Evolutionary conservation across 1,284 basidiomycete species (phyloP).

Genomic region (Cryptococcus deneoformans): DNA sequence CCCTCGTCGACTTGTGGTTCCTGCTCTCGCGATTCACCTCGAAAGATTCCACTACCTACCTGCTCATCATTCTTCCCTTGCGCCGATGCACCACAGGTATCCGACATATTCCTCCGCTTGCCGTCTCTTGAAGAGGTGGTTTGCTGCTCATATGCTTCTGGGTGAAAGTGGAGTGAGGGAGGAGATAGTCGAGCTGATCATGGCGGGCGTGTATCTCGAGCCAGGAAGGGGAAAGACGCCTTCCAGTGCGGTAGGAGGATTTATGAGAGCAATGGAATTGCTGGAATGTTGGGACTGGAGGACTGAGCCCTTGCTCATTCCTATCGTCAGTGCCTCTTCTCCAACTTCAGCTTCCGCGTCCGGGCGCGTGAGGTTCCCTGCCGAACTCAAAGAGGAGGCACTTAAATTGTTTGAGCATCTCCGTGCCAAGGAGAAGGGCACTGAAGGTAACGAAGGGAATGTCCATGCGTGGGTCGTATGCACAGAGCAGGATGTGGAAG

Average conservation of each 20-base stretch:
- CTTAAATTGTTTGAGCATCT: slow-evolving; percentile 54
- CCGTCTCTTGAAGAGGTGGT: slow-evolving; percentile 88
- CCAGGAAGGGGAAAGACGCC: slow-evolving; percentile 48
- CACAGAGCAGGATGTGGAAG: slow-evolving; percentile 75
- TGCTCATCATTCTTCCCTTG: slow-evolving; percentile 79
- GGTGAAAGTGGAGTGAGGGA: slow-evolving; percentile 43
- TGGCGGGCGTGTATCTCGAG: slow-evolving; percentile 59
- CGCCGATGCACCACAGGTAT: slow-evolving; percentile 74
- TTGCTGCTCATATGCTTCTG: slow-evolving; percentile 84
- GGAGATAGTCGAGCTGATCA: slow-evolving; percentile 82
- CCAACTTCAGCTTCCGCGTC: slow-evolving; percentile 17
- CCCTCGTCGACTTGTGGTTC: slow-evolving; percentile 52
- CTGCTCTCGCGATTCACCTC: slow-evolving; percentile 64
- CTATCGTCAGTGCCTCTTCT: slow-evolving; percentile 50
- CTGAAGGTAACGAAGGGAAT: slow-evolving; percentile 31
- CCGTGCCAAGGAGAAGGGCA: slow-evolving; percentile 48
- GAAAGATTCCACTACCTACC: slow-evolving; percentile 74
- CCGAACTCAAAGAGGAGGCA: slow-evolving; percentile 57
- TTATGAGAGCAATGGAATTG: slow-evolving; percentile 70
- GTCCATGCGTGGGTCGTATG: slow-evolving; percentile 71
- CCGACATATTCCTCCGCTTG: slow-evolving; percentile 79
- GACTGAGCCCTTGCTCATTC: slow-evolving; percentile 54
- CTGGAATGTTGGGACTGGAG: slow-evolving; percentile 81
- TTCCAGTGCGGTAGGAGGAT: slow-evolving; percentile 60
- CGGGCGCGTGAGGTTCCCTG: slow-evolving; percentile 45